Base-by-base conservation (phyloP, 257 asterid species). In the Ehretia macrophylla region DNA sequence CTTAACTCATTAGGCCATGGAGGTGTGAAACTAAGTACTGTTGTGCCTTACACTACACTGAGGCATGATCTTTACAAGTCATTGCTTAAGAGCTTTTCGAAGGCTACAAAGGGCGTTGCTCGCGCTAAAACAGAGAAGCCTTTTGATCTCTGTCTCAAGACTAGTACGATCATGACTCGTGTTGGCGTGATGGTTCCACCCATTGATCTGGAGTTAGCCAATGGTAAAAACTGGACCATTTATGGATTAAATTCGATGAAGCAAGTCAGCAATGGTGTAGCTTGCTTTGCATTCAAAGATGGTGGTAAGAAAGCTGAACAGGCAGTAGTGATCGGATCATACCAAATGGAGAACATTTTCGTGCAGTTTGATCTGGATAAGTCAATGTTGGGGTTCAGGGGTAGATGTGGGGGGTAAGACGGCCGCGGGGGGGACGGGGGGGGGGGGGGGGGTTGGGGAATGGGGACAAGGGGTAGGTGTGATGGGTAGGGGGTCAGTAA, bases 341-440 rank as follows among this genome's bases (percentile, higher is more conserved):
- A 50, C 63, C 82, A 68, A 35, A 57, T 72, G 76, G 73, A 76
- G 79, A 74, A 76, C 22, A 65, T 65, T 17, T 68, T 76, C 20
- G 18, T 72, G 70, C 11, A 42, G 65, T 72, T 76, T 62, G 82
- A 76, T 76, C 40, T 60, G 37, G 69, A 61, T 14, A 18, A 50
- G 17, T 61, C 49, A 5, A 68, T 75, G 73, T 37, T 76, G 22
- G 73, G 82, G 51, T 67, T 72, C 54, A 68, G 59, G 3, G n/a
- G n/a, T n/a, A n/a, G n/a, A n/a, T n/a, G n/a, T n/a, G n/a, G n/a
- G n/a, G n/a, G n/a, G n/a, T n/a, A n/a, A n/a, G n/a, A n/a, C n/a
- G n/a, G n/a, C n/a, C n/a, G n/a, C n/a, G n/a, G n/a, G n/a, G n/a
- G n/a, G n/a, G n/a, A n/a, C n/a, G n/a, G n/a, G n/a, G n/a, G n/a